A percentile compares a stretch with the other conserved stretches of the same genome.
Evolutionary conservation across 106 monocot genomes (phyloP).

Genomic region (Dendrobium officinale): DNA sequence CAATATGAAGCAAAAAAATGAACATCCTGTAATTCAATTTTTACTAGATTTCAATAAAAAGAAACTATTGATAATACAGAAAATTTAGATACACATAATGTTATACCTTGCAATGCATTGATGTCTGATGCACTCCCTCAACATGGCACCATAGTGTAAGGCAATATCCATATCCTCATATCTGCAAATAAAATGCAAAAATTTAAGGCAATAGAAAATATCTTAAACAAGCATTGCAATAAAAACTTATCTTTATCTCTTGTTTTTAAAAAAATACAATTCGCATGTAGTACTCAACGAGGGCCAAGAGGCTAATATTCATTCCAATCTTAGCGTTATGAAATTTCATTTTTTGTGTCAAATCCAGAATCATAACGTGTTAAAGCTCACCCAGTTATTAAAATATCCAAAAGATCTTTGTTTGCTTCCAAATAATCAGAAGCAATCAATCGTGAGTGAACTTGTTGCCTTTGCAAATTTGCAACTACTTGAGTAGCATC

Average conservation of each 20-base stretch:
- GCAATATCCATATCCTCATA: slow-evolving; percentile 77
- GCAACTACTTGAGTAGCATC: slow-evolving; percentile 95
- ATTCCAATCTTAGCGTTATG: background rate
- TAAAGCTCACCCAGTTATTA: slow-evolving; percentile 68
- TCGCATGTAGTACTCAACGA: background rate
- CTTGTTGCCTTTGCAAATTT: slow-evolving; percentile 95
- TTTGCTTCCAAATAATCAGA: slow-evolving; percentile 92
- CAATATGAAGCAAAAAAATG: background rate
- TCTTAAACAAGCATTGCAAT: background rate
- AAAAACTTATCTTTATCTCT: background rate
- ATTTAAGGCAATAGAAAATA: background rate
- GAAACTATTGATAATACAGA: background rate
- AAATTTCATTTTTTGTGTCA: background rate
- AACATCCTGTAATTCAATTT: background rate
- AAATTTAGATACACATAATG: background rate
- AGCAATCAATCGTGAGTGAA: slow-evolving; percentile 76
- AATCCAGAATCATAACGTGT: background rate
- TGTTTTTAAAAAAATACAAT: background rate
- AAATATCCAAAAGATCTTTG: slow-evolving; percentile 75
- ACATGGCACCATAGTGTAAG: slow-evolving; percentile 78
- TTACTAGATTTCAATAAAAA: background rate
- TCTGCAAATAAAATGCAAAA: slow-evolving; percentile 18
- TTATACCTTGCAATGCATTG: slow-evolving; percentile 84
- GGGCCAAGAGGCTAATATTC: background rate
- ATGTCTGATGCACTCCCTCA: slow-evolving; percentile 96